Evolutionary conservation across 108 stramenopile species (phyloP), one percentile per base, ranked within the genome.

Genomic region (Heterococcus sp.): DNA sequence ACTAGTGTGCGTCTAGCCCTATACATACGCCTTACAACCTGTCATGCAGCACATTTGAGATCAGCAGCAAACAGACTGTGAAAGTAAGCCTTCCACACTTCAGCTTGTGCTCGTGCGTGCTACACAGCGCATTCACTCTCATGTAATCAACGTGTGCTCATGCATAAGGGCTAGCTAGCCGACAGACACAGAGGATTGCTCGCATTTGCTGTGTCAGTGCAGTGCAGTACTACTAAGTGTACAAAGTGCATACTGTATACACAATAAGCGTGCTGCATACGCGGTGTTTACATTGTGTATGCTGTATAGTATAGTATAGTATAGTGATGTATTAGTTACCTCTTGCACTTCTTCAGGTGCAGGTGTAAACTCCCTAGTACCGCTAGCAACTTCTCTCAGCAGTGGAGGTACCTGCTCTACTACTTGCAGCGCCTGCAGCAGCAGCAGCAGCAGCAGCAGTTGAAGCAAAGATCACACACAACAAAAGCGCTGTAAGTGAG

Each of bases 381-480:
- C 95, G 3, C 72, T 82, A 31, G 92, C 91, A 34, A 82, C 34
- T 63, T 74, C 30, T 34, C 94, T 91, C 27, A 96, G 89, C 30
- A 96, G 75, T 30, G 76, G 86, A n/a, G 95, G 95, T 75, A 96
- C 91, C 90, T 96, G 95, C 72, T 94, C 90, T 38, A 92, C 78
- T 2, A 92, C 87, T 38, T 91, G 91, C 2, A 95, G 72, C 11
- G 85, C 76, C 80, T 94, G 92, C 21, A 21, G 14, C 46, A 58
- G 46, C n/a, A n/a, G n/a, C n/a, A n/a, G n/a, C n/a, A n/a, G n/a
- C n/a, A n/a, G n/a, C n/a, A n/a, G n/a, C n/a, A n/a, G n/a, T n/a
- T n/a, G n/a, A n/a, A n/a, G n/a, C n/a, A n/a, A n/a, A n/a, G n/a
- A n/a, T n/a, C n/a, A n/a, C n/a, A n/a, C n/a, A n/a, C n/a, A n/a